phyloP scores from a whole-genome alignment of 371 early-diverging fungal genomes.

The Polyrhizophydium stewartii region DNA sequence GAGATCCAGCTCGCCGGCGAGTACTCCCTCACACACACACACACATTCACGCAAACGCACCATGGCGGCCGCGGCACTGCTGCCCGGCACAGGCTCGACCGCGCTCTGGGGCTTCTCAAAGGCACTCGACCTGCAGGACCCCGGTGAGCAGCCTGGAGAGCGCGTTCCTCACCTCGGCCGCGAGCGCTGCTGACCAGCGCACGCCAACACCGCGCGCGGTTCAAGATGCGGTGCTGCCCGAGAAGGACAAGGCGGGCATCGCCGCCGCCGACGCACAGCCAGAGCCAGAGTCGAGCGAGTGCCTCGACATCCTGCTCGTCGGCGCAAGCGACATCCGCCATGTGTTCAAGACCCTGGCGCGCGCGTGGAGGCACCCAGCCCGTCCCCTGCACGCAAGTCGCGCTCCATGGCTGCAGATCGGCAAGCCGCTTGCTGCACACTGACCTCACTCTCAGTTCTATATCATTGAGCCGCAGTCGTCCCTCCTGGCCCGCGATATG shows the following conservation, averaged over 20 bases:
- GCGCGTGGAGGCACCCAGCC: constrained; percentile 13
- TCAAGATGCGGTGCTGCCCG: not conserved
- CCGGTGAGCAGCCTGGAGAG: constrained; percentile 5
- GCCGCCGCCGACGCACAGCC: not conserved
- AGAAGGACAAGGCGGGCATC: not conserved
- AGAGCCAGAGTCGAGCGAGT: not conserved
- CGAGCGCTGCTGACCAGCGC: no score
- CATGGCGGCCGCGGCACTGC: not conserved
- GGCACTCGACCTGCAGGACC: constrained; percentile 33
- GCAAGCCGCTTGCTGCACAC: no score
- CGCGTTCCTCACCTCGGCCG: no score
- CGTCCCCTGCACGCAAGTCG: constrained; percentile 10
- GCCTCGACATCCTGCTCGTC: constrained; percentile 28
- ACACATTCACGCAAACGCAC: no score
- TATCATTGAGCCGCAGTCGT: constrained; percentile 38
- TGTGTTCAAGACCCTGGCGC: constrained; percentile 33
- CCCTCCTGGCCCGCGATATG: constrained; percentile 33
- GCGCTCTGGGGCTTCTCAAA: constrained; percentile 33
- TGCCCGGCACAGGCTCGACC: constrained; percentile 26
- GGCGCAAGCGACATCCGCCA: constrained; percentile 32
- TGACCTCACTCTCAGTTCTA: constrained; percentile 25
- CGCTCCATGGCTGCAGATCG: not conserved
- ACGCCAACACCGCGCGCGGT: no score
- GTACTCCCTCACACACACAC: no score
- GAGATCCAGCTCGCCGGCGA: no score